Conservation (phyloP, 2,329 filamentous ascomycete genomes). For the Cladosporium sp. region DNA sequence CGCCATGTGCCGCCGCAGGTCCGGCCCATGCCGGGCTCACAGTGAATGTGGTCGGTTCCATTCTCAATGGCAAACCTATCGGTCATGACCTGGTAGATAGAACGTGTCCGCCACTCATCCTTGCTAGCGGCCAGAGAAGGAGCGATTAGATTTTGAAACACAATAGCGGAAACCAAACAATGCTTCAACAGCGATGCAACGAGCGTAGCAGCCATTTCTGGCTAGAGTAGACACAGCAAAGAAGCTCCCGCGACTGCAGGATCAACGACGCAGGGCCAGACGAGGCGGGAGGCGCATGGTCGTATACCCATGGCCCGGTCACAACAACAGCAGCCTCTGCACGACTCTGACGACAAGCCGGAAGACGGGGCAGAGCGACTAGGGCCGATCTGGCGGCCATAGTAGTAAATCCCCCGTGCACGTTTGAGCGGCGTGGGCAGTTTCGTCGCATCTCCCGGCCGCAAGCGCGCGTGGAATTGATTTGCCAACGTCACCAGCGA, state of each 20-base stretch:
- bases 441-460: not conserved
- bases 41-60: constrained; percentile 20
- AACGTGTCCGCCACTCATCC: constrained; percentile 33
- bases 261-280: not conserved
- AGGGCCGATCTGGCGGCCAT: constrained; percentile 7
- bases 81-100: constrained; percentile 37
- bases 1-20: constrained; percentile 38
- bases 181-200: constrained; percentile 1
- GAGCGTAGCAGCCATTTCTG: constrained; percentile 6
- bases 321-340: not conserved
- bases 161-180: not conserved
- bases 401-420: constrained; percentile 4
- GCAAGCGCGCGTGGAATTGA: constrained; percentile 1
- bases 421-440: not conserved
- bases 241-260: not conserved
- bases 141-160: constrained; percentile 5
- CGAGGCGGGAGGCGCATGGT: not conserved
- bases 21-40: constrained; percentile 22
- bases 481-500: constrained; percentile 2
- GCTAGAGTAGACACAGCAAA: not conserved
- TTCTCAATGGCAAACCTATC: constrained; percentile 31
- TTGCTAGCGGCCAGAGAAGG: constrained; percentile 22
- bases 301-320: not conserved
- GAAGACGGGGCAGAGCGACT: constrained; percentile 4
- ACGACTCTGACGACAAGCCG: not conserved